Evolutionary conservation across 768 basidiomycete species (phyloP).

Genomic region (Pholiota molesta): DNA sequence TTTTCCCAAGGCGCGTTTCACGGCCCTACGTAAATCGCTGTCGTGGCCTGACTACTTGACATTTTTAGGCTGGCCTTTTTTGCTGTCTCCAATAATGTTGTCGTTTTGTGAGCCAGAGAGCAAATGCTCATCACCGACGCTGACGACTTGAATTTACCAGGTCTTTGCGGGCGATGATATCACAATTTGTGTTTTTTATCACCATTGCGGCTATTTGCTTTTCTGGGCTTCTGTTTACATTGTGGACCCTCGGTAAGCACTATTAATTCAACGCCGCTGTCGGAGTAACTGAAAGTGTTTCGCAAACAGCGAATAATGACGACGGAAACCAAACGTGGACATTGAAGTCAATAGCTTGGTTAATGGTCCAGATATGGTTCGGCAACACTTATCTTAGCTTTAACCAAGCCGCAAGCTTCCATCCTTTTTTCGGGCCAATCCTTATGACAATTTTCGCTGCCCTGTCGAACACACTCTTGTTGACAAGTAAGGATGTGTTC

Average conservation of each 20-base stretch:
- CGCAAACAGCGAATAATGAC: background rate
- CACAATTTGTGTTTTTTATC: slow-evolving; percentile 80
- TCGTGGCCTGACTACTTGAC: slow-evolving; percentile 17
- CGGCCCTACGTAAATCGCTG: background rate
- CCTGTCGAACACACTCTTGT: slow-evolving; percentile 73
- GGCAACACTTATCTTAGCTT: slow-evolving; percentile 73
- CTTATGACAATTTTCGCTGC: slow-evolving; percentile 83
- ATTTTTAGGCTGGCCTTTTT: slow-evolving; percentile 69
- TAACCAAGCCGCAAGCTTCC: slow-evolving; percentile 58
- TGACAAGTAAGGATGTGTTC: slow-evolving; percentile 66
- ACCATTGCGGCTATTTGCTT: slow-evolving; percentile 78
- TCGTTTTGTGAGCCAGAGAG: slow-evolving; percentile 62
- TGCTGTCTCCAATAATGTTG: slow-evolving; percentile 74
- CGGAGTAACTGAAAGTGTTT: background rate
- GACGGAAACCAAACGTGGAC: slow-evolving; percentile 32
- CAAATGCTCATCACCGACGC: background rate
- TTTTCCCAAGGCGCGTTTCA: slow-evolving; percentile 69
- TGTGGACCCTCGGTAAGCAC: slow-evolving; percentile 46
- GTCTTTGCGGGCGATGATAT: slow-evolving; percentile 80
- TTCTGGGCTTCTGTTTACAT: slow-evolving; percentile 66
- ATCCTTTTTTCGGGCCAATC: slow-evolving; percentile 74
- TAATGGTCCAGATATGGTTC: slow-evolving; percentile 89
- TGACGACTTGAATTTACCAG: slow-evolving; percentile 35
- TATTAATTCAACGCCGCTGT: background rate
- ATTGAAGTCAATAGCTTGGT: slow-evolving; percentile 68